These are phyloP conservation scores for Astragalus glycyphyllos DNA, from an alignment of 306 rosid species.

Conservation along the genomic window DNA sequence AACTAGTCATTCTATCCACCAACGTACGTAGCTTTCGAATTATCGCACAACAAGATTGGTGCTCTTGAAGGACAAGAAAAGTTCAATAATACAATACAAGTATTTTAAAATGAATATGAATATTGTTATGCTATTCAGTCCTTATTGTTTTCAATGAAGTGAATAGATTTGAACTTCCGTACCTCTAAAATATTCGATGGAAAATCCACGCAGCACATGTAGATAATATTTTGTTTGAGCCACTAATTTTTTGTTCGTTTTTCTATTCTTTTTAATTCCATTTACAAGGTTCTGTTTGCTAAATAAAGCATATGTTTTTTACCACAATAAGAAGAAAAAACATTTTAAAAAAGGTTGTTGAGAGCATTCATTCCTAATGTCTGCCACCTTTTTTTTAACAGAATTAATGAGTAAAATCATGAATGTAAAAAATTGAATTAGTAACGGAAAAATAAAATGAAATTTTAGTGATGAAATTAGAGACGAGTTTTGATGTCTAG, in stretches of 20 bases:
- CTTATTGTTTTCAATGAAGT: neutral
- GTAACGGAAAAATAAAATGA: no score
- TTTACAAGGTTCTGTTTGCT: neutral
- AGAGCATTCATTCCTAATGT: conserved; percentile 64
- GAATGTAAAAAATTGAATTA: no score
- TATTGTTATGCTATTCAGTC: neutral
- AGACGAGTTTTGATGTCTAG: no score
- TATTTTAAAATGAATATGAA: no score
- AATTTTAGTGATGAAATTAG: no score
- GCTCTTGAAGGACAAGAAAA: no score
- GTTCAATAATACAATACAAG: no score
- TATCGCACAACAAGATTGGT: no score
- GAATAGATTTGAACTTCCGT: neutral
- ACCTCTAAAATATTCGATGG: conserved; percentile 38
- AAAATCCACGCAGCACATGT: conserved; percentile 38
- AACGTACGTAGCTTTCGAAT: neutral
- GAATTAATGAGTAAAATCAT: no score
- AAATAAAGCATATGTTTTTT: conserved; percentile 36
- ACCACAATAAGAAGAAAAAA: conserved; percentile 36
- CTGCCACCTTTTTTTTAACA: conserved; percentile 46
- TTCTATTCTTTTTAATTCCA: neutral
- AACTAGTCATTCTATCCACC: conserved; percentile 15
- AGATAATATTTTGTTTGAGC: conserved; percentile 36
- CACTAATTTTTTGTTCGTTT: conserved; percentile 31
- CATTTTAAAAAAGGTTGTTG: neutral